Evolutionary conservation across 306 rosid species (phyloP).

Genomic region (Acacia melanoxylon): DNA sequence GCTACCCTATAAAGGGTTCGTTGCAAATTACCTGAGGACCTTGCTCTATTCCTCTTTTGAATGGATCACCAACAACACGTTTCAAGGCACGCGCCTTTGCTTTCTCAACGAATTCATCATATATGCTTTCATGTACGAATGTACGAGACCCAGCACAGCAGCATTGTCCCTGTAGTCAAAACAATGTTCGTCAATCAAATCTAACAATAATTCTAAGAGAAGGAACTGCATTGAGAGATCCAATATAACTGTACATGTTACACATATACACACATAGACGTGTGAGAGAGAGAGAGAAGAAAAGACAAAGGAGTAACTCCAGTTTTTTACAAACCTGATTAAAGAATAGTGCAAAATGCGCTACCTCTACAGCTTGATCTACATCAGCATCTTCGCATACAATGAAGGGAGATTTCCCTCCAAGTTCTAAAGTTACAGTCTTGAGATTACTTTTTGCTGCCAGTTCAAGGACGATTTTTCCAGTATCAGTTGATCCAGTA

Average conservation of each 20-base stretch:
- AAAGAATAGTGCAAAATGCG: slow-evolving; percentile 87
- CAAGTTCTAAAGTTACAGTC: slow-evolving; percentile 86
- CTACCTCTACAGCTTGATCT: slow-evolving; percentile 82
- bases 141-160: slow-evolving; percentile 97
- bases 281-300: background rate
- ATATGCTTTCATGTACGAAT: slow-evolving; percentile 74
- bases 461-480: slow-evolving; percentile 66
- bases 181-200: slow-evolving; percentile 13
- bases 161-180: slow-evolving; percentile 81
- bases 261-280: background rate
- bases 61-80: slow-evolving; percentile 91
- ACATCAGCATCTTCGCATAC: slow-evolving; percentile 91
- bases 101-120: slow-evolving; percentile 83
- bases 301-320: background rate
- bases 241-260: background rate
- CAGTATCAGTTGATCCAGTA: slow-evolving; percentile 90
- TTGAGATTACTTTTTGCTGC: slow-evolving; percentile 91
- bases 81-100: slow-evolving; percentile 76
- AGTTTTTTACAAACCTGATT: slow-evolving; percentile 57
- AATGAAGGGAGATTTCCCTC: slow-evolving; percentile 94
- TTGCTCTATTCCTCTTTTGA: slow-evolving; percentile 78
- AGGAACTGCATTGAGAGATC: background rate
- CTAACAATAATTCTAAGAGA: background rate
- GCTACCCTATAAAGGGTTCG: background rate
- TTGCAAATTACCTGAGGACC: slow-evolving; percentile 86